Evolutionary conservation across 1,139 yeast species (phyloP).

Genomic region (Wickerhamiella infanticola): DNA sequence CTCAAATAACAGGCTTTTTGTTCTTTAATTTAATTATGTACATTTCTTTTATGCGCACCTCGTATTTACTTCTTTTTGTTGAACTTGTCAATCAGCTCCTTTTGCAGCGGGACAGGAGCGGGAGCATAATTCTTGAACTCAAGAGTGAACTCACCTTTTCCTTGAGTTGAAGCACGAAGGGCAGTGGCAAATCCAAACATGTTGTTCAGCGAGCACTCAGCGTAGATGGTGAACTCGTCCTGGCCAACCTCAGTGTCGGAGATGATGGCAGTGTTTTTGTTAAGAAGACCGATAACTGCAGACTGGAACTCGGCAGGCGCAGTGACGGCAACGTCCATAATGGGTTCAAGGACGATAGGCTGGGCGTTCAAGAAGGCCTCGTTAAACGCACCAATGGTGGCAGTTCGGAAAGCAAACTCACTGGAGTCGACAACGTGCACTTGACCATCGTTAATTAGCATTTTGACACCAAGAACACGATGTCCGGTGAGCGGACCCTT

Average conservation of each 20-base stretch:
- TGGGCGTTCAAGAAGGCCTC: slow-evolving; percentile 74
- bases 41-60: background rate
- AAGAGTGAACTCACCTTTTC: slow-evolving; percentile 94
- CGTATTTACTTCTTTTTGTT: slow-evolving; percentile 36
- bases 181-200: slow-evolving; percentile 96
- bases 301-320: slow-evolving; percentile 98
- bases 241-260: slow-evolving; percentile 86
- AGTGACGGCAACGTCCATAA: slow-evolving; percentile 82
- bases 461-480: slow-evolving; percentile 77
- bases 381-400: slow-evolving; percentile 81
- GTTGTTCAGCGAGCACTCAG: slow-evolving; percentile 88
- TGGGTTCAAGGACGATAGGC: slow-evolving; percentile 89
- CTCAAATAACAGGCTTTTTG: background rate
- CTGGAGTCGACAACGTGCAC: slow-evolving; percentile 96
- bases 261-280: slow-evolving; percentile 85
- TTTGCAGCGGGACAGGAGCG: slow-evolving; percentile 81
- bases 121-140: slow-evolving; percentile 91
- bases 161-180: slow-evolving; percentile 93
- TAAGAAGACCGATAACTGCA: slow-evolving; percentile 73
- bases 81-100: slow-evolving; percentile 73
- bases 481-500: slow-evolving; percentile 97
- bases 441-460: slow-evolving; percentile 94
- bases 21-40: background rate
- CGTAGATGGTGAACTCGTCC: slow-evolving; percentile 85
- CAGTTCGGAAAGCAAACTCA: slow-evolving; percentile 87